Percentiles rank a stretch among this genome's conserved stretches.
Evolutionary conservation across 2,329 filamentous ascomycete genomes (phyloP).

Genomic region (Fusarium abutilonis): DNA sequence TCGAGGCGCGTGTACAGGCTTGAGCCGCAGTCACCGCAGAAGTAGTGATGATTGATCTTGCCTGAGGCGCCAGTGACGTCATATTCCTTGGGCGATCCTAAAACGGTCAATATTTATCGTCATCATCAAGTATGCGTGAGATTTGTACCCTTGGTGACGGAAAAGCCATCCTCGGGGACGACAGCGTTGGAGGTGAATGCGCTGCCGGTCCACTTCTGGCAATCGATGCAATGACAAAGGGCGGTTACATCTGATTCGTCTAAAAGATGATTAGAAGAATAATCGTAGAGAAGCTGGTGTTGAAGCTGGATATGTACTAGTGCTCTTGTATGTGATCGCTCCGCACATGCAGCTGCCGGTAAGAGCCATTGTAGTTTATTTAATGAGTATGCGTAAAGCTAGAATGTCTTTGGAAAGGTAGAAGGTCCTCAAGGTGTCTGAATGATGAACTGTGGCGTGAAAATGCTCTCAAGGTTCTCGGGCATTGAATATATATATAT

Average conservation of each 20-base stretch:
- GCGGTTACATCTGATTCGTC: conserved; percentile 55
- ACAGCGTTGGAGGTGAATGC: conserved; percentile 65
- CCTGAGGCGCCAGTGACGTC: conserved; percentile 60
- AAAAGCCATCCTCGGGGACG: conserved; percentile 58
- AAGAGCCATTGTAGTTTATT: conserved; percentile 33
- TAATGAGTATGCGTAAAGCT: conserved; percentile 7
- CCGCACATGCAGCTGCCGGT: conserved; percentile 53
- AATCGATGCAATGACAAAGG: conserved; percentile 64
- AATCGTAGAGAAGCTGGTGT: neutral
- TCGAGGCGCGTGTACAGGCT: conserved; percentile 63
- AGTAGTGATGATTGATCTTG: conserved; percentile 66
- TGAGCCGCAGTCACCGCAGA: conserved; percentile 63
- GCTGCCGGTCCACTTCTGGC: conserved; percentile 66
- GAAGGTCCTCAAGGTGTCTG: conserved; percentile 29
- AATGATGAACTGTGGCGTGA: conserved; percentile 24
- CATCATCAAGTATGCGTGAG: no score
- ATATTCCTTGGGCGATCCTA: conserved; percentile 59
- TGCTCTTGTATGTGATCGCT: conserved; percentile 49
- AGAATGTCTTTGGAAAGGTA: conserved; percentile 21
- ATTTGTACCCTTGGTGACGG: conserved; percentile 58
- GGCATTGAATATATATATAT: conserved; percentile 5
- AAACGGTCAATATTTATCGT: neutral
- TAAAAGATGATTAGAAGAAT: conserved; percentile 33
- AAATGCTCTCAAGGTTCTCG: conserved; percentile 39
- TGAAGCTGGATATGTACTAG: conserved; percentile 41